Evolutionary conservation across 495 filamentous ascomycete genomes (phyloP), one percentile per base, ranked within the genome.

Genomic region (Pseudotulostoma volvatum): DNA sequence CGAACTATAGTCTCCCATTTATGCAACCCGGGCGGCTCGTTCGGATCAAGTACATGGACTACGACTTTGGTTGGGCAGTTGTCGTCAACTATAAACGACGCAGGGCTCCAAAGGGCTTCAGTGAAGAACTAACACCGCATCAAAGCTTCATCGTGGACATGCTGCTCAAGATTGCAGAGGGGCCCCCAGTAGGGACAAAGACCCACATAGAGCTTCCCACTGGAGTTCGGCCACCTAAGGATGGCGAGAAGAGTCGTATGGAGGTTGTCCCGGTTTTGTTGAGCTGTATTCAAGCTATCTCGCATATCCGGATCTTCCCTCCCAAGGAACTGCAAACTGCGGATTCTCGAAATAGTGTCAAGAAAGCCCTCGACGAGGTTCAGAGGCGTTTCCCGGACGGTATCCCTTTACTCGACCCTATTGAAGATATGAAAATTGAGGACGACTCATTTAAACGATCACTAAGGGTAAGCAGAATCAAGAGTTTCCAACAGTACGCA

Each of bases 381-480:
- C 67, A 77, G 46, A 72, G 69, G 43, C 76, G 92, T 25, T 94
- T 97, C 60, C 81, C 84, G n/a, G 92, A 96, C 55, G 90, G 90
- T 1, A 59, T 96, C 37, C 76, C 90, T 9, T 57, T 85, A 4
- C 55, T 96, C 19, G 90, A 97, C 53, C 92, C 90, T 0, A 75
- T 97, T 37, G 86, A 96, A 51, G 81, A 92, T 50, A 95, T 96
- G 90, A 64, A 70, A 9, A 95, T 97, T 53, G 77, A 65, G 11
- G 90, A 96, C 53, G 83, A 90, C 3, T 75, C 73, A 0, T 96
- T 96, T 63, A 95, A 93, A 66, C 82, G 84, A 50, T 71, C 90
- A 2, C 74, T 95, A 8, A 74, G 88, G 46, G 76, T 77, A 61
- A 51, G 70, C 54, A 16, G 1, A 16, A 34, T 33, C 0, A 9